Conservation (phyloP, 2,329 filamentous ascomycete species). For the Chaetomium sp. region DNA sequence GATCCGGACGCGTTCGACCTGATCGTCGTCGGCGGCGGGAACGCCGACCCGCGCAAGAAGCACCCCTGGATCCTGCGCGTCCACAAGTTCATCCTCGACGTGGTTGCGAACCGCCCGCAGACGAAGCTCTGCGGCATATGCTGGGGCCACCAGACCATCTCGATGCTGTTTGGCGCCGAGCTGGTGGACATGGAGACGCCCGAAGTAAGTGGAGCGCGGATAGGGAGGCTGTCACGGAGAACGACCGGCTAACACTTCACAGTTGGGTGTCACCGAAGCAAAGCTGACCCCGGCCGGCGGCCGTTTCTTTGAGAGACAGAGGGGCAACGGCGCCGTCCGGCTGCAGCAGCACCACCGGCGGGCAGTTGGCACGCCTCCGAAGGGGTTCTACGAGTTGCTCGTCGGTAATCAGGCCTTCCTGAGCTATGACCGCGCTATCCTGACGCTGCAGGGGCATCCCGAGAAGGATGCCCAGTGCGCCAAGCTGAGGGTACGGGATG, state of each 20-base stretch:
- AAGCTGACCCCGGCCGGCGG: conserved; percentile 43
- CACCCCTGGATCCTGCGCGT: conserved; percentile 48
- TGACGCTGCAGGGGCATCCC: conserved; percentile 51
- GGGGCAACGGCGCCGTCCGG: conserved; percentile 29
- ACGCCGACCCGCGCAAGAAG: conserved; percentile 45
- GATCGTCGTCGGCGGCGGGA: conserved; percentile 48
- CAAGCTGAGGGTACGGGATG: conserved; percentile 43
- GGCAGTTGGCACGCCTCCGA: conserved; percentile 41
- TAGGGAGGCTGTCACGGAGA: not conserved
- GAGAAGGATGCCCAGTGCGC: conserved; percentile 47
- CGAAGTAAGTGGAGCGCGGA: conserved; percentile 38
- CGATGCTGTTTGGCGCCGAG: conserved; percentile 42
- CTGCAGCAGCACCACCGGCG: conserved; percentile 49
- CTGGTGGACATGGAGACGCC: conserved; percentile 43
- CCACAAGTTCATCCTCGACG: conserved; percentile 43
- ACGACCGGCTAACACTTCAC: not conserved
- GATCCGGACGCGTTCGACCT: conserved; percentile 46
- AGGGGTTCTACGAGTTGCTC: conserved; percentile 42
- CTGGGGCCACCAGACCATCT: conserved; percentile 51
- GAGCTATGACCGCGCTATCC: conserved; percentile 43
- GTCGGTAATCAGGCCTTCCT: conserved; percentile 45
- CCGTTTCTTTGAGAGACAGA: conserved; percentile 42
- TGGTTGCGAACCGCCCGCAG: conserved; percentile 37
- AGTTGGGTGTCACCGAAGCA: conserved; percentile 44
- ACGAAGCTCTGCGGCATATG: conserved; percentile 45